These are phyloP conservation scores for Dactylellina haptotyla DNA, from an alignment of 2,329 filamentous ascomycete species.

Conservation along the genomic window DNA sequence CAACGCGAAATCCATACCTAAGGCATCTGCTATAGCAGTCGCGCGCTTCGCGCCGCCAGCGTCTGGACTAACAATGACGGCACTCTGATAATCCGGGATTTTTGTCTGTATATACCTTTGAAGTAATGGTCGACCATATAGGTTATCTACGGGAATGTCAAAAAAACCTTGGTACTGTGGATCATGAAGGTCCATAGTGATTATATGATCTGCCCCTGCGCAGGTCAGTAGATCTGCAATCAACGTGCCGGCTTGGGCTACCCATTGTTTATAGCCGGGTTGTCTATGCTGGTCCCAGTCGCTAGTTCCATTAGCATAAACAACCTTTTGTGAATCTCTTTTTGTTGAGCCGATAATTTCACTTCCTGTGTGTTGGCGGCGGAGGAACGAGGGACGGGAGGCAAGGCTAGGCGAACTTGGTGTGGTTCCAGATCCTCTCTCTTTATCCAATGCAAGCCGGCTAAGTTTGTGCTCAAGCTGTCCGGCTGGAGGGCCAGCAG, in stretches of 20 bases:
- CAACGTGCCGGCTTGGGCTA: slow-evolving; percentile 93
- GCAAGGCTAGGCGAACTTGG: slow-evolving; percentile 40
- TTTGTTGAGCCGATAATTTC: slow-evolving; percentile 47
- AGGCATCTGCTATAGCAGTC: slow-evolving; percentile 89
- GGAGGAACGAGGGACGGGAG: slow-evolving; percentile 42
- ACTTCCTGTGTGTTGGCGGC: slow-evolving; percentile 39
- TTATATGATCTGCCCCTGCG: slow-evolving; percentile 94
- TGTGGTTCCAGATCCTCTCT: slow-evolving; percentile 41
- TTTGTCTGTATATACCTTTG: slow-evolving; percentile 79
- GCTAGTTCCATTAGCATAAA: slow-evolving; percentile 68
- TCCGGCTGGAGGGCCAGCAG: slow-evolving; percentile 54
- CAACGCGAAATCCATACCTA: slow-evolving; percentile 94
- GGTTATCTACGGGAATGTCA: slow-evolving; percentile 96
- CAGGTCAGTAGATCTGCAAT: slow-evolving; percentile 94
- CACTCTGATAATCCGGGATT: slow-evolving; percentile 83
- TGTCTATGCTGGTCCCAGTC: slow-evolving; percentile 77
- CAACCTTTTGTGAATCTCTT: slow-evolving; percentile 61
- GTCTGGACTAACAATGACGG: slow-evolving; percentile 94
- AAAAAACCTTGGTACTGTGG: slow-evolving; percentile 99
- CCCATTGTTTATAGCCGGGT: slow-evolving; percentile 97
- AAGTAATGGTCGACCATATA: slow-evolving; percentile 83
- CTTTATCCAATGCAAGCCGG: slow-evolving; percentile 56
- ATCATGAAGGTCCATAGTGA: slow-evolving; percentile 97
- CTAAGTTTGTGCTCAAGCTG: slow-evolving; percentile 57
- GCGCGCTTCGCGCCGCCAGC: slow-evolving; percentile 96